Percentiles rank a stretch among this genome's conserved stretches.
phyloP scores from a whole-genome alignment of 225 moss, liverwort and hornwort species.

The Ulota crispa region DNA sequence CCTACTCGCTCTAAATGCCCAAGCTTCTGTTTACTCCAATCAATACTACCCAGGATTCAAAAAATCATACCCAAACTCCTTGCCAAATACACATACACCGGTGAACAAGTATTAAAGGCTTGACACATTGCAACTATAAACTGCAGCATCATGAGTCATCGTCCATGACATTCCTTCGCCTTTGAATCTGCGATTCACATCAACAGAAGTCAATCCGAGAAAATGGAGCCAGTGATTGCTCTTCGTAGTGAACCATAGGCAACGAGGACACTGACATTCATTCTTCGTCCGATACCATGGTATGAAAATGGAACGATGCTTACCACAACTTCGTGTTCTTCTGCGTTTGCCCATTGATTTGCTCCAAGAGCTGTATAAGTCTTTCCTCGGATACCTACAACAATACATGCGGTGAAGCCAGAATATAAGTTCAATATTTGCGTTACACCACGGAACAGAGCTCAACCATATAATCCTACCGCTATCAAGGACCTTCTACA shows the following conservation, averaged over 20 bases:
- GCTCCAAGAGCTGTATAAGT: constrained; percentile 75
- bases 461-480: not conserved
- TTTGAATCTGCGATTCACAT: constrained; percentile 56
- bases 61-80: constrained; percentile 5
- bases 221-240: not conserved
- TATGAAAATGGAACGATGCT: constrained; percentile 3
- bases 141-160: constrained; percentile 57
- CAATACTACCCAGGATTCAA: not conserved
- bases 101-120: not conserved
- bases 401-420: not conserved
- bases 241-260: not conserved
- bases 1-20: not conserved
- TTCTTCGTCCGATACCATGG: not conserved
- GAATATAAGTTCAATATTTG: not conserved
- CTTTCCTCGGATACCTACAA: constrained; percentile 84
- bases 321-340: constrained; percentile 83
- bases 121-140: constrained; percentile 9
- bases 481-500: not conserved
- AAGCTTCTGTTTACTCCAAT: constrained; percentile 9
- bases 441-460: not conserved
- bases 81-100: not conserved
- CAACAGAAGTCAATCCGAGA: not conserved
- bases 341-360: constrained; percentile 94
- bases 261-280: not conserved
- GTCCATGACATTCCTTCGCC: constrained; percentile 82